phyloP scores from a whole-genome alignment of 306 rosid genomes.

The Medicago arabica region DNA sequence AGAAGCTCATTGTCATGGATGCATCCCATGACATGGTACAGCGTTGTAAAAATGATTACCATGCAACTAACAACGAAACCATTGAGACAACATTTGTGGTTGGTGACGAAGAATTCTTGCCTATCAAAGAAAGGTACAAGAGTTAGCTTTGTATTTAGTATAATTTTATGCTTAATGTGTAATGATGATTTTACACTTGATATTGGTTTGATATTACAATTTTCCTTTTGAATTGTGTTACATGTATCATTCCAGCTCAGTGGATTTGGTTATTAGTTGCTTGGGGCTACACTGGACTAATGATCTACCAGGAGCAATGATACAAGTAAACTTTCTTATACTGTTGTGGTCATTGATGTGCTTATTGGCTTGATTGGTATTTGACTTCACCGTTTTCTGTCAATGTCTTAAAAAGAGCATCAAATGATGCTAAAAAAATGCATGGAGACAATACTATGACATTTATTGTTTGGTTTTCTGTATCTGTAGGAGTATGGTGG shows the following conservation, averaged over 20 bases:
- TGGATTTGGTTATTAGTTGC: conserved; percentile 91
- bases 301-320: conserved; percentile 99
- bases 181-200: conserved; percentile 13
- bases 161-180: conserved; percentile 13
- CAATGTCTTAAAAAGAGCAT: conserved; percentile 13
- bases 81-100: conserved; percentile 70
- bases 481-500: too few relatives aligned
- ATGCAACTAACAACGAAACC: conserved; percentile 37
- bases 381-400: not conserved
- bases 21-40: conserved; percentile 82
- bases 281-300: conserved; percentile 98
- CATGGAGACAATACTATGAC: not conserved
- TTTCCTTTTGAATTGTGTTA: conserved; percentile 38
- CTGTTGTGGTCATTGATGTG: not conserved
- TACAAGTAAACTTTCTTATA: conserved; percentile 60
- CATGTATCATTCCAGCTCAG: conserved; percentile 63
- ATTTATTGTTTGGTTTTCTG: not conserved
- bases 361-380: not conserved
- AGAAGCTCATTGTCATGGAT: conserved; percentile 84
- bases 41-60: conserved; percentile 59
- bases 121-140: conserved; percentile 77
- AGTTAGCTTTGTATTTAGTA: conserved; percentile 2
- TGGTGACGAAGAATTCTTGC: conserved; percentile 91
- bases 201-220: not conserved
- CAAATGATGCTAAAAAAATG: conserved; percentile 5